Percentiles rank a stretch among this genome's conserved stretches.
Conservation (phyloP, 2,329 filamentous ascomycete species). For the Aspergillus sp. region DNA sequence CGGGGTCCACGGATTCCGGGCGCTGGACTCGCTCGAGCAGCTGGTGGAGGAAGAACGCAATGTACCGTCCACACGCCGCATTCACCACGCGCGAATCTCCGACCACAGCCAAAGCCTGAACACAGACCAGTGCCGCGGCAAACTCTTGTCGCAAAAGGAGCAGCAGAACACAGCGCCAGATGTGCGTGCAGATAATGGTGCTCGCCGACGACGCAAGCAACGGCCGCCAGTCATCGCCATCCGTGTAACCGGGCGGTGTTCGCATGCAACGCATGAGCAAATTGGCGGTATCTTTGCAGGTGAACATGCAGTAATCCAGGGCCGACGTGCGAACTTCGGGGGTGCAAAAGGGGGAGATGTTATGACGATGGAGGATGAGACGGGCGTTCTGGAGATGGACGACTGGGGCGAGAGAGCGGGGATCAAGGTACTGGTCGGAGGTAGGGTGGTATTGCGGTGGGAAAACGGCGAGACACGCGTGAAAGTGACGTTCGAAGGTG, state of each 20-base stretch:
- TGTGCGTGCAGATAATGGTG: conserved; percentile 73
- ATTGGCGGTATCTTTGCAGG: conserved; percentile 74
- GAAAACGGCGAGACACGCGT: conserved; percentile 69
- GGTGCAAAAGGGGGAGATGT: conserved; percentile 71
- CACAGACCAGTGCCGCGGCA: conserved; percentile 68
- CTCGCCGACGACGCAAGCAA: conserved; percentile 66
- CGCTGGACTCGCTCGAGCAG: conserved; percentile 57
- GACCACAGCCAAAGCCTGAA: conserved; percentile 69
- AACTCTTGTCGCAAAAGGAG: conserved; percentile 73
- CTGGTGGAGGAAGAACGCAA: conserved; percentile 74
- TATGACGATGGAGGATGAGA: conserved; percentile 84
- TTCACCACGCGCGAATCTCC: conserved; percentile 71
- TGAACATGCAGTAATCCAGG: conserved; percentile 71
- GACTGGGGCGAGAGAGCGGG: conserved; percentile 70
- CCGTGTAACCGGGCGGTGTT: conserved; percentile 13
- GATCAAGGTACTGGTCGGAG: conserved; percentile 66
- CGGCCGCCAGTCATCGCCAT: conserved; percentile 48
- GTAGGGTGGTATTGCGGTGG: conserved; percentile 70
- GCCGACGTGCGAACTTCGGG: conserved; percentile 65
- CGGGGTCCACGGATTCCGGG: conserved; percentile 41
- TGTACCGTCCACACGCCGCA: conserved; percentile 72
- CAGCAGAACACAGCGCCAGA: conserved; percentile 83
- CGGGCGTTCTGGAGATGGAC: conserved; percentile 77
- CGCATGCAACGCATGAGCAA: conserved; percentile 67
- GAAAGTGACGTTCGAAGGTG: conserved; percentile 80